Percentiles rank a stretch among this genome's conserved stretches.
Evolutionary conservation across 2,329 filamentous ascomycete genomes (phyloP).

Genomic region (Beauveria sp.): DNA sequence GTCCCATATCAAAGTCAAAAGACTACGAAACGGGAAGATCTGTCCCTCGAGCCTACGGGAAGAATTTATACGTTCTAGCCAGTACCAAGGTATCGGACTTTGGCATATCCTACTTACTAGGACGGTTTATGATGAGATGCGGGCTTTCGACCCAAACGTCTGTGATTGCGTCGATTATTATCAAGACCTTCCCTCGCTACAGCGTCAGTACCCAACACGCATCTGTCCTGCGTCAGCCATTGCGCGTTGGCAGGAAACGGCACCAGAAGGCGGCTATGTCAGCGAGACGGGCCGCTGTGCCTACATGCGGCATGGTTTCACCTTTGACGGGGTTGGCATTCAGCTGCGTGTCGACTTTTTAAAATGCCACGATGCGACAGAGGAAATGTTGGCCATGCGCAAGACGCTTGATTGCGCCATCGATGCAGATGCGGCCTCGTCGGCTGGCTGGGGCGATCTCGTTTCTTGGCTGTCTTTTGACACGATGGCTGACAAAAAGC

Average conservation of each 20-base stretch:
- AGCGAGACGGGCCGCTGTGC: neutral
- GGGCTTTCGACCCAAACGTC: neutral
- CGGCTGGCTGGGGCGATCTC: neutral
- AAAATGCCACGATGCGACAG: neutral
- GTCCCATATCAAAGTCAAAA: neutral
- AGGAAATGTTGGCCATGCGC: neutral
- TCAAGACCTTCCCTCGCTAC: neutral
- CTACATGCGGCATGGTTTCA: neutral
- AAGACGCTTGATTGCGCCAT: neutral
- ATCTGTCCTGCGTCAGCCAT: neutral
- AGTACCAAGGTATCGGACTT: neutral
- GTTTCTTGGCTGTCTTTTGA: neutral
- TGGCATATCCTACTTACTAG: neutral
- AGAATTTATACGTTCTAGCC: accelerated
- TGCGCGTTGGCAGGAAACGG: neutral
- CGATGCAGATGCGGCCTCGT: neutral
- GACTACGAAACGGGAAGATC: neutral
- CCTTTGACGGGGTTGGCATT: neutral
- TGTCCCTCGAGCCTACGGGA: neutral
- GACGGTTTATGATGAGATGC: neutral
- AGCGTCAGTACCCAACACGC: neutral
- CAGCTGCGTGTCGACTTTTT: neutral
- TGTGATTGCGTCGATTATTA: slow-evolving; percentile 2
- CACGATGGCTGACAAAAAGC: neutral
- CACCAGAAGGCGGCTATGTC: neutral